These are phyloP conservation scores for Gracilaria caudata DNA, from an alignment of 23 red algal genomes.

Conservation along the genomic window DNA sequence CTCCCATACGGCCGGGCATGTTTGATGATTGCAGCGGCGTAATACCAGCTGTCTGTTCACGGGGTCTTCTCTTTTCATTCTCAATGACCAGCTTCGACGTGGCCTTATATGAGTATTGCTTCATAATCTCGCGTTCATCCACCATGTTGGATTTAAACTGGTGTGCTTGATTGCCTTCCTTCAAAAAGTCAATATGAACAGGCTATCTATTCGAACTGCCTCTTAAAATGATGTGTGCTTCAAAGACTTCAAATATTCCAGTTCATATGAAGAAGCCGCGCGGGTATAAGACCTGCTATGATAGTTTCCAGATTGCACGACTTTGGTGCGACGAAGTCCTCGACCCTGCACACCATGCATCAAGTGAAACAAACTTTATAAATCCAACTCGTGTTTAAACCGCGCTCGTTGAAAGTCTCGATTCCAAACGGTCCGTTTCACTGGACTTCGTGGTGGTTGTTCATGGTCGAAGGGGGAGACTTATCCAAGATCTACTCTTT, in stretches of 20 bases:
- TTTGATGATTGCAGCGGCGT: slow-evolving; percentile 63
- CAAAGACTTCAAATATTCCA: not conserved
- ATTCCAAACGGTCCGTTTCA: too few relatives aligned
- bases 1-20: slow-evolving; percentile 77
- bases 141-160: slow-evolving; percentile 8
- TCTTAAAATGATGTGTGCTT: not conserved
- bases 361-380: too few relatives aligned
- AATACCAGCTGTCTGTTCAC: slow-evolving; percentile 38
- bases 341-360: too few relatives aligned
- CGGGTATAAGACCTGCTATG: too few relatives aligned
- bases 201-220: not conserved
- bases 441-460: too few relatives aligned
- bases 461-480: too few relatives aligned
- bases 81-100: slow-evolving; percentile 81
- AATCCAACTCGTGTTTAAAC: too few relatives aligned
- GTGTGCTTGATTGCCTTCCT: not conserved
- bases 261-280: not conserved
- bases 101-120: slow-evolving; percentile 84
- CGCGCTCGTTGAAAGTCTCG: too few relatives aligned
- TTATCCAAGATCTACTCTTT: too few relatives aligned
- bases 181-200: not conserved
- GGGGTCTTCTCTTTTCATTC: slow-evolving; percentile 46
- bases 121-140: slow-evolving; percentile 67
- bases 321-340: too few relatives aligned
- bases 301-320: not conserved